These are phyloP conservation scores for Huntiella savannae DNA, from an alignment of 2,329 filamentous ascomycete species.

Conservation along the genomic window DNA sequence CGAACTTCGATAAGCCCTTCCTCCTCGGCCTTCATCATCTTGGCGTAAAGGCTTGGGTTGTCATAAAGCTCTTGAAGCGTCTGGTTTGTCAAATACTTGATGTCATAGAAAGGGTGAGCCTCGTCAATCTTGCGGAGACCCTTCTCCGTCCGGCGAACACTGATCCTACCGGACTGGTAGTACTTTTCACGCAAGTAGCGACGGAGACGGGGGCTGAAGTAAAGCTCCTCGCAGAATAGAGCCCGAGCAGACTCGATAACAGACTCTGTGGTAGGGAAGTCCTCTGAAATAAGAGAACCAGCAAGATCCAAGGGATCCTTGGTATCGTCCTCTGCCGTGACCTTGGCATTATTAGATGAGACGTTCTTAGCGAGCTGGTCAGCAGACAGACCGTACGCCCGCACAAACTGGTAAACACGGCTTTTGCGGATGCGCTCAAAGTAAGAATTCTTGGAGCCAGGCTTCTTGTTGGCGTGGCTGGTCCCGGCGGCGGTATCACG, in stretches of 20 bases:
- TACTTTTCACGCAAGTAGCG: slow-evolving; percentile 69
- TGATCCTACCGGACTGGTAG: slow-evolving; percentile 67
- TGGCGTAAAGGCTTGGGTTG: slow-evolving; percentile 75
- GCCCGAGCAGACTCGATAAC: slow-evolving; percentile 64
- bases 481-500: slow-evolving; percentile 56
- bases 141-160: slow-evolving; percentile 83
- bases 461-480: slow-evolving; percentile 50
- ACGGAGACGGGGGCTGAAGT: slow-evolving; percentile 72
- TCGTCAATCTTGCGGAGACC: slow-evolving; percentile 86
- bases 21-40: slow-evolving; percentile 94
- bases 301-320: slow-evolving; percentile 72
- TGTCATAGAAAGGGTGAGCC: slow-evolving; percentile 88
- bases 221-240: slow-evolving; percentile 82
- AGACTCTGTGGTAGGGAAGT: slow-evolving; percentile 56
- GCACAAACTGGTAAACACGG: slow-evolving; percentile 64
- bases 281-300: slow-evolving; percentile 52
- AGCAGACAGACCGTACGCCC: slow-evolving; percentile 75
- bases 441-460: slow-evolving; percentile 60
- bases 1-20: slow-evolving; percentile 80
- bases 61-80: slow-evolving; percentile 63
- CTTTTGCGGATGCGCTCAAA: slow-evolving; percentile 72
- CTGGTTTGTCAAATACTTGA: slow-evolving; percentile 89
- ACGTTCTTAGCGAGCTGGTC: slow-evolving; percentile 80
- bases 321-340: slow-evolving; percentile 67
- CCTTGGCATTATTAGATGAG: slow-evolving; percentile 55